Base-by-base conservation (phyloP, 345 rosid genomes). In the Microthlaspi erraticum region DNA sequence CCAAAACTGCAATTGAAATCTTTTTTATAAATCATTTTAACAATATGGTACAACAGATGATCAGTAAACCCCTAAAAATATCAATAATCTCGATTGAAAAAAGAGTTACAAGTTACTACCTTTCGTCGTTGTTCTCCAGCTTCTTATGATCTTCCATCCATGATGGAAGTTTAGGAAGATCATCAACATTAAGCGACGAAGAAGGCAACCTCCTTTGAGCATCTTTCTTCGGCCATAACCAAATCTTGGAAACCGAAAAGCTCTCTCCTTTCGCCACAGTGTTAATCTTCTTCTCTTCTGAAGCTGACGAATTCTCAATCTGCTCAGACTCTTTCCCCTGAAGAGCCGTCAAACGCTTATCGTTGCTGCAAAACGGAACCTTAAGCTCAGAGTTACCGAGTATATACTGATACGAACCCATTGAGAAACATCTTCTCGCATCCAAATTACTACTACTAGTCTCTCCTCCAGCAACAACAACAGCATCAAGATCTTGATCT, bases 381-480 rank as follows among this genome's bases (percentile, higher is more conserved):
- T 78, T 78, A 52, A 90, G 88, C 43, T 87, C 88, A 2, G 89
- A 86, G 51, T 84, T 81, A 41, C 68, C 91, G 2, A 90, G 89
- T 72, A 90, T 83, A 66, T 90, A 90, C 65, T 90, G 89, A 81
- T 87, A 90, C 0, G 96, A 90, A 38, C 93, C 96, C 96, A 90
- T 90, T 6, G 96, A 90, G 78, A 76, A 87, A 62, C 96, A 90
- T 78, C 96, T 79, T 54, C 96, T 86, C 2, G 96, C 93, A 60
- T 90, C 96, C 39, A 90, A 80, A 58, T 73, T 84, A 76, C 96
- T 87, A 45, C 93, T 90, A 72, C 96, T 90, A 39, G 93, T 87
- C 79, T 90, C 96, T 45, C 96, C 89, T 18, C 74, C 86, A 6
- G 81, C 82, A 20, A 72, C 84, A 70, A 54, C 85, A 26, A 26